Evolutionary conservation across 306 rosid species (phyloP), one percentile per base, ranked within the genome.

Genomic region (Rosa lucieae): DNA sequence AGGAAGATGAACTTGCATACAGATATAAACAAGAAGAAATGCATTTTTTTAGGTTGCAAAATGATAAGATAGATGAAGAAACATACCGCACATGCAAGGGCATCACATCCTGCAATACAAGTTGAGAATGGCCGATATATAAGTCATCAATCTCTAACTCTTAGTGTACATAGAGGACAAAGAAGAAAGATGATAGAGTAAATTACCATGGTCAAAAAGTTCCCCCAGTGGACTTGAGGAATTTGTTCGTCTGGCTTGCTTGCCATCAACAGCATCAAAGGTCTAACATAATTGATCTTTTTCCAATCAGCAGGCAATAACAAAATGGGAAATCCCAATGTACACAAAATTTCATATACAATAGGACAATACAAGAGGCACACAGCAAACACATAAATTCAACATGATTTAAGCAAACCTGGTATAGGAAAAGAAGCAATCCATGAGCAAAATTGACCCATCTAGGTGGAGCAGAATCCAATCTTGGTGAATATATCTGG

Each of bases 201-300:
- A 77, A 79, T 83, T 79, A 96, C 99, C 98, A 83, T 96, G 98
- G 83, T 93, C 99, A 79, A 96, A 96, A 75, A 93, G 92, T 89
- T 93, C 99, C 79, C 99, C 99, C 59, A 96, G 75, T 70, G 99
- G 99, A 80, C 99, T 96, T 1, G 98, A 91, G 84, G 99, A 96
- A 86, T 74, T 93, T 75, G 99, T 96, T 62, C 98, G 89, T 72
- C 99, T 84, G 62, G 99, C 98, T 96, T 96, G 99, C 86, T 96
- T 96, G 78, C 98, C 99, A 82, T 96, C 99, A 85, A 93, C 98
- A 74, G 97, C 98, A 84, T 96, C 99, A 89, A 96, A 93, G 74
- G 99, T 91, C 98, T 96, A 77, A 74, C 70, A 85, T 53, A 74
- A 26, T 74, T 56, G 52, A 26, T 65, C 72, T 63, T 69, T 59